Evolutionary conservation across 352 stramenopile species (phyloP), one percentile per base, ranked within the genome.

Genomic region (Phytophthora cryptogea): DNA sequence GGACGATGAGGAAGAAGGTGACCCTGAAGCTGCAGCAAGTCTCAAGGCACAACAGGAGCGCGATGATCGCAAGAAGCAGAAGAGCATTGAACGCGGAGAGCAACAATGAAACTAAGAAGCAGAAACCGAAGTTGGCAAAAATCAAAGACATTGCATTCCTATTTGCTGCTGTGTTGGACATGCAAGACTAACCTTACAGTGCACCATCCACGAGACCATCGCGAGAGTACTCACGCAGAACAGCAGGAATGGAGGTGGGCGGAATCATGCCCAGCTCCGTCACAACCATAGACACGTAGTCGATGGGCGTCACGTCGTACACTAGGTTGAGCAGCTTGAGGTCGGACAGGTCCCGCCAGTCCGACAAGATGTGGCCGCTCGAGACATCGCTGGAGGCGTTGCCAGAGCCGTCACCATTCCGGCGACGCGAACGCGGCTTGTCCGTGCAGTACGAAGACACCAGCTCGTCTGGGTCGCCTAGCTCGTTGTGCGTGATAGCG

Each of bases 241-340:
- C 86, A 32, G 98, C 97, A 16, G 97, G 96, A 49, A 99, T 94
- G 65, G 93, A 98, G 33, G 95, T 98, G 2, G 97, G 93, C n/a
- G 97, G 97, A 43, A 99, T 91, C 74, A 99, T 97, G 23, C 97
- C 97, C 23, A 99, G 83, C 74, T 99, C 97, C 14, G 97, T 99
- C 32, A 99, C 92, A 36, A 99, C 94, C 55, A 97, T 95, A 48
- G 87, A 98, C 43, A 99, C 93, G 76, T 98, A 98, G 44, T 98
- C 86, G 36, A 96, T 94, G 20, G 96, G 96, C 37, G 97, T 99
- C 54, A 99, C 83, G 78, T 99, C 97, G 73, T 97, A 98, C 59
- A 83, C 78, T n/a, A 98, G 72, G 65, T 96, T 95, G 33, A 96
- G 66, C 31, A 94, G 68, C 63, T 92, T 88, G 20, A 92, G 72